These are phyloP conservation scores for Fomitopsis schrenkii DNA, from an alignment of 1,284 basidiomycete genomes.

Conservation along the genomic window DNA sequence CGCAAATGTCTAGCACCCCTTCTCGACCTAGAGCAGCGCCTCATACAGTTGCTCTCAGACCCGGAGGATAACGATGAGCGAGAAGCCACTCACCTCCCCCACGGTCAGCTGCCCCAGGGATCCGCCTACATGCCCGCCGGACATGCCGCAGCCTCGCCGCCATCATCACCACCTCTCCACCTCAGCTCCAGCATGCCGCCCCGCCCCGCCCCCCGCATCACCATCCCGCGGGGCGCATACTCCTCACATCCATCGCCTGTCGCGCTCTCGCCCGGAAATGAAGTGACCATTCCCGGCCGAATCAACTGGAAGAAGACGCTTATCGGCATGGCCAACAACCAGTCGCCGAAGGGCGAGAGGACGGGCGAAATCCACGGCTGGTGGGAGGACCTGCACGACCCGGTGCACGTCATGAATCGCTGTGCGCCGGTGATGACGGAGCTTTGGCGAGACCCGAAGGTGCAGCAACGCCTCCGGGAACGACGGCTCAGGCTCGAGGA, in stretches of 20 bases:
- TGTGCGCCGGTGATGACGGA: conserved; percentile 61
- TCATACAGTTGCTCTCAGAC: conserved; percentile 62
- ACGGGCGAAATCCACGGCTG: conserved; percentile 70
- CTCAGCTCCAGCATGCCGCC: conserved; percentile 3
- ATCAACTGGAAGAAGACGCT: conserved; percentile 74
- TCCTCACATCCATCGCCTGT: conserved; percentile 24
- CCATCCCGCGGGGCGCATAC: conserved; percentile 12
- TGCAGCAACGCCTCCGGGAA: conserved; percentile 57
- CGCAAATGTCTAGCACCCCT: conserved; percentile 58
- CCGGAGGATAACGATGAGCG: conserved; percentile 48
- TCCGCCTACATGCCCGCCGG: conserved; percentile 1
- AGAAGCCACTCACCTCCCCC: conserved; percentile 41
- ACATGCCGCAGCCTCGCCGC: conserved; percentile 4
- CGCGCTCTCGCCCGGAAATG: conserved; percentile 15
- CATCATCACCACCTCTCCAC: background rate
- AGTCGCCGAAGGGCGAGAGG: conserved; percentile 62
- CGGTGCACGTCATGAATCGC: conserved; percentile 63
- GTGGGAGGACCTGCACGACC: conserved; percentile 82
- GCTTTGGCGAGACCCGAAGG: conserved; percentile 66
- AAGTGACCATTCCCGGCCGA: conserved; percentile 60
- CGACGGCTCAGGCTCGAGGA: conserved; percentile 68
- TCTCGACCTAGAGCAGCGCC: conserved; percentile 58
- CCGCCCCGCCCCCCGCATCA: conserved; percentile 13
- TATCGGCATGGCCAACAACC: conserved; percentile 47
- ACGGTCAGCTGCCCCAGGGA: background rate